These are phyloP conservation scores for Pugionium dolabratum DNA, from an alignment of 345 rosid species.

Conservation along the genomic window DNA sequence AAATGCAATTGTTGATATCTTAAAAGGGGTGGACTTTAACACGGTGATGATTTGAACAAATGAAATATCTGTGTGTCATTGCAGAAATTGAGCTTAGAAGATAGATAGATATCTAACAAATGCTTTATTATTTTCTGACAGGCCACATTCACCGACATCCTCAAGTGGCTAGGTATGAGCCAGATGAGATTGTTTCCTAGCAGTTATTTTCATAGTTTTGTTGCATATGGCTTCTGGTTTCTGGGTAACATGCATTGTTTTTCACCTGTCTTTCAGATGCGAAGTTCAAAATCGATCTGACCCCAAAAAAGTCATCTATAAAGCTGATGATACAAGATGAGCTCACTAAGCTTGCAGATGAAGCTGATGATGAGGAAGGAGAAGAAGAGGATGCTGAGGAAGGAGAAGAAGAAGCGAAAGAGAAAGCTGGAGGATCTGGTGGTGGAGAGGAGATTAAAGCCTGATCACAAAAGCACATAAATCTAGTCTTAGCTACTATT, in stretches of 20 bases:
- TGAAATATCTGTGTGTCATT: constrained; percentile 7
- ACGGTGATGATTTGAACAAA: constrained; percentile 56
- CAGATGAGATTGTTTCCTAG: constrained; percentile 5
- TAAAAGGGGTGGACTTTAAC: constrained; percentile 84
- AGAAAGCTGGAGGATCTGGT: constrained; percentile 42
- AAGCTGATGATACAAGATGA: constrained; percentile 86
- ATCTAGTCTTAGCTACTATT: constrained; percentile 21
- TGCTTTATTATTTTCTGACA: constrained; percentile 48
- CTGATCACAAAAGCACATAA: constrained; percentile 24
- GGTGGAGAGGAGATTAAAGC: constrained; percentile 35
- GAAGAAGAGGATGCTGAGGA: constrained; percentile 38
- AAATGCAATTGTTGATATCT: constrained; percentile 67
- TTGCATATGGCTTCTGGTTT: background rate
- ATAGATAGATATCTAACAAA: constrained; percentile 20
- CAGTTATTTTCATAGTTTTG: constrained; percentile 11
- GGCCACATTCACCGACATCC: constrained; percentile 96
- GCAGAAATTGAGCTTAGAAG: constrained; percentile 4
- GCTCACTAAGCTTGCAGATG: constrained; percentile 88
- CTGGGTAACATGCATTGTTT: constrained; percentile 22
- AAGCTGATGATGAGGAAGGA: constrained; percentile 58
- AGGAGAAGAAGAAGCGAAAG: constrained; percentile 50
- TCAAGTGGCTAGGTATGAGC: constrained; percentile 76
- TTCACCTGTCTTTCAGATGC: constrained; percentile 52
- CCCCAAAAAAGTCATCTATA: constrained; percentile 68
- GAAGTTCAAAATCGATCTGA: constrained; percentile 59